A percentile compares a stretch with the other conserved stretches of the same genome.
phyloP scores from a whole-genome alignment of 176 grass and related monocot species.

The Aegilops bicornis region DNA sequence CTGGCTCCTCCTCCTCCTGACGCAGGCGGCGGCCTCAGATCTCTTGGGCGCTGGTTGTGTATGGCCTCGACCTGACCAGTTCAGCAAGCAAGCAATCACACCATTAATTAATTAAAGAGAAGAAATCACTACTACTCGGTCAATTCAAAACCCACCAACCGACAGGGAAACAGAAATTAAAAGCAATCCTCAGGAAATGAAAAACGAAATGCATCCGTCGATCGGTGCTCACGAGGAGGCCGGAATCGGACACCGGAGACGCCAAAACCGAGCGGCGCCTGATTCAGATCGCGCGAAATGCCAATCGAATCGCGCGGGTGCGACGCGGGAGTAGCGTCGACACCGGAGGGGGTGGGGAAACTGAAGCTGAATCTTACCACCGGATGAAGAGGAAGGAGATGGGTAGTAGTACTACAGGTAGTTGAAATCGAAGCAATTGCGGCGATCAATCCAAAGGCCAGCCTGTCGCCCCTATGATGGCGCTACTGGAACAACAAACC shows the following conservation, averaged over 20 bases:
- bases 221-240: not conserved
- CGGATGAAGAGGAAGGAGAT: not conserved
- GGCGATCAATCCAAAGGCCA: conserved; percentile 20
- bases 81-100: not conserved
- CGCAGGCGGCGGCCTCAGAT: not conserved
- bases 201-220: not conserved
- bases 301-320: not conserved
- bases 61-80: conserved; percentile 5
- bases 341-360: not conserved
- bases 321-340: not conserved
- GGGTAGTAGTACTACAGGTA: not conserved
- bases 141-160: not conserved
- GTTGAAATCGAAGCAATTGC: not conserved
- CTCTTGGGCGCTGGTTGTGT: not conserved
- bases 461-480: not conserved
- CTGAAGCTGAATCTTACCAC: not conserved
- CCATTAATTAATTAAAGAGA: not conserved
- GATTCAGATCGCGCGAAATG: not conserved
- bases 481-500: not conserved
- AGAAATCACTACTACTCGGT: not conserved
- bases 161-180: not conserved
- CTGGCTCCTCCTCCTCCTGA: not conserved
- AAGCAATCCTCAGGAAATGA: not conserved
- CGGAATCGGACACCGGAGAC: not conserved
- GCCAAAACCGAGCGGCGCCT: not conserved